phyloP scores from a whole-genome alignment of 257 asterid species.

The Catharanthus roseus region DNA sequence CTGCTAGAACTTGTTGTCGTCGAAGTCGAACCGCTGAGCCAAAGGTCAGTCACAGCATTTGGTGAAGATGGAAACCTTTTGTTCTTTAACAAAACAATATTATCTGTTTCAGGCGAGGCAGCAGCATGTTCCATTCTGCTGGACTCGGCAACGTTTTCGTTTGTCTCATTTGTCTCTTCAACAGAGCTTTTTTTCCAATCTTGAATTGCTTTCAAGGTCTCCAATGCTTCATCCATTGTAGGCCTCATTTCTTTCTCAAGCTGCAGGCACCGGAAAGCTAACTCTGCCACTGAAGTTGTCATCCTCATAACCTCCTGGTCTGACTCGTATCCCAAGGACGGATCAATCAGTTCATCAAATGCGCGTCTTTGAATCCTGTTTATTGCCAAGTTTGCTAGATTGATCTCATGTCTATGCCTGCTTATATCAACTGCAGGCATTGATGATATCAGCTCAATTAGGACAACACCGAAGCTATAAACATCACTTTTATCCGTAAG shows the following conservation, averaged over 20 bases:
- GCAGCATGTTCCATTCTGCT: conserved; percentile 16
- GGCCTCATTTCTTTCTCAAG: conserved; percentile 73
- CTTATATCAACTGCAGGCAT: conserved; percentile 72
- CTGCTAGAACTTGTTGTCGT: conserved; percentile 10
- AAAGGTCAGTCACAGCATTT: conserved; percentile 22
- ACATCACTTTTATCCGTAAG: conserved; percentile 72
- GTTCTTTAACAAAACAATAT: conserved; percentile 23
- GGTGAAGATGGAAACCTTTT: conserved; percentile 23
- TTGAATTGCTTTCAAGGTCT: conserved; percentile 33
- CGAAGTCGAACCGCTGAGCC: conserved; percentile 29
- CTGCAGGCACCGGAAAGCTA: conserved; percentile 72
- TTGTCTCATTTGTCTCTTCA: conserved; percentile 12
- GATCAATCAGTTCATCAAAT: conserved; percentile 55
- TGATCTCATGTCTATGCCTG: conserved; percentile 70
- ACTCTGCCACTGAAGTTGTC: conserved; percentile 63
- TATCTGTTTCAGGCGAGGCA: conserved; percentile 36
- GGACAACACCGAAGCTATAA: conserved; percentile 77
- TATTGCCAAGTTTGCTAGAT: conserved; percentile 54
- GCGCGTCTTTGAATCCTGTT: conserved; percentile 51
- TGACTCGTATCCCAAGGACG: conserved; percentile 42
- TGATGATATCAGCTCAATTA: conserved; percentile 71
- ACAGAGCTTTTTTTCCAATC: conserved; percentile 31
- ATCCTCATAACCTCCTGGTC: conserved; percentile 51
- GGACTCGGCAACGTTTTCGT: neutral
- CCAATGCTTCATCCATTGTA: conserved; percentile 56